These are phyloP conservation scores for Antitrichia curtipendula DNA, from an alignment of 225 moss, liverwort and hornwort species.

Conservation along the genomic window DNA sequence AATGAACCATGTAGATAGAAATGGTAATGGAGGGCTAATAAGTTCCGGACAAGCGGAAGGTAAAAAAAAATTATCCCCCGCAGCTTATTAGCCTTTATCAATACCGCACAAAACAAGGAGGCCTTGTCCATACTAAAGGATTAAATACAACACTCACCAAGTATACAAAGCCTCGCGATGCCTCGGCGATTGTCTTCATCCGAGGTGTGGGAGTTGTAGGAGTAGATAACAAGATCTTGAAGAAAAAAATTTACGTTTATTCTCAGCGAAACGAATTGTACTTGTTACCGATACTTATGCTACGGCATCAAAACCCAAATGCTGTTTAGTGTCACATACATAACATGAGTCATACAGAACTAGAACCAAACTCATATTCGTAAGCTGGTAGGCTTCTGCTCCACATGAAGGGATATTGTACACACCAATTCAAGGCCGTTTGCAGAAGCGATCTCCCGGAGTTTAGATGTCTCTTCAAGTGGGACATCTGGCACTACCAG, in stretches of 20 bases:
- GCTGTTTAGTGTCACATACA: neutral
- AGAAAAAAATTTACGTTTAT: neutral
- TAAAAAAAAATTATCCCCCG: neutral
- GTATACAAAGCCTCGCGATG: constrained; percentile 75
- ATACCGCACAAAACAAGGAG: neutral
- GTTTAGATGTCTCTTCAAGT: constrained; percentile 57
- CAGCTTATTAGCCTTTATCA: neutral
- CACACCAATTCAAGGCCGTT: constrained; percentile 57
- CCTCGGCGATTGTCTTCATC: constrained; percentile 47
- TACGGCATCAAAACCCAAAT: neutral
- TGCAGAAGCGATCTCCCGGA: constrained; percentile 28
- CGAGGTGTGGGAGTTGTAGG: constrained; percentile 64
- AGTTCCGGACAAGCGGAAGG: neutral
- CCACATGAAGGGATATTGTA: neutral
- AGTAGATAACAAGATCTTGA: constrained; percentile 52
- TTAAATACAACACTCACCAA: constrained; percentile 31
- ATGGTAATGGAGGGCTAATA: neutral
- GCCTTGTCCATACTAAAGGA: neutral
- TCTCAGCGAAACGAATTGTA: neutral
- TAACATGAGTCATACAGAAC: neutral
- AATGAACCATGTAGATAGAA: neutral
- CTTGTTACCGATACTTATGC: neutral
- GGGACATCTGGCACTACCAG: constrained; percentile 78
- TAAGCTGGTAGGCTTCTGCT: neutral
- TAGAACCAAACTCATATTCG: neutral